Conservation (phyloP, 1,284 basidiomycete genomes). For the Ceratobasidium papillatum region DNA sequence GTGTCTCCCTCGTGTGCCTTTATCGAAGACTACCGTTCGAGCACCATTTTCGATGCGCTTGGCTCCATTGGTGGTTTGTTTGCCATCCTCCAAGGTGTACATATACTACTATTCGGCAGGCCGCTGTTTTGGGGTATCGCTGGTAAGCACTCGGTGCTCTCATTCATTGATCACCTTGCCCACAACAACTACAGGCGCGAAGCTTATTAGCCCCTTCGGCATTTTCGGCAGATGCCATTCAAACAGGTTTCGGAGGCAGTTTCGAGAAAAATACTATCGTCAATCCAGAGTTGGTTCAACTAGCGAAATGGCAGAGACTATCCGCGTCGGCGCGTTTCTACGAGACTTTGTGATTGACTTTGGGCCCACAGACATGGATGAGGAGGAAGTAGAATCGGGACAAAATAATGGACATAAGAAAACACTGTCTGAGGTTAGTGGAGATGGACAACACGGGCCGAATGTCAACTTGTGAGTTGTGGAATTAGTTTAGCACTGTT, state of each 20-base stretch:
- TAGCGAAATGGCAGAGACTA: neutral
- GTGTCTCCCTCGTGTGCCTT: too few species aligned
- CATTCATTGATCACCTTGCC: neutral
- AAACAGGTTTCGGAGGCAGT: neutral
- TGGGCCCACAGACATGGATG: slow-evolving; percentile 11
- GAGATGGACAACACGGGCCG: too few species aligned
- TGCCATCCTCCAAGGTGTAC: neutral
- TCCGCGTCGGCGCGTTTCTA: slow-evolving; percentile 1
- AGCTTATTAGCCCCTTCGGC: slow-evolving; percentile 15
- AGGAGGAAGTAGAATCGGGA: neutral
- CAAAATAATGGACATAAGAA: neutral
- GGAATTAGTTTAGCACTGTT: too few species aligned
- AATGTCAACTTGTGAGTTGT: too few species aligned
- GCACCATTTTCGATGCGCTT: slow-evolving; percentile 1
- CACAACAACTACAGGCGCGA: neutral
- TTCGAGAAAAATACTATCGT: neutral
- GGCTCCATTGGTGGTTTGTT: slow-evolving; percentile 16
- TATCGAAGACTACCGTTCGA: slow-evolving; percentile 13
- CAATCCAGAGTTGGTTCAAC: neutral
- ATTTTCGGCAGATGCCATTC: neutral
- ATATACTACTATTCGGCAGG: slow-evolving; percentile 9
- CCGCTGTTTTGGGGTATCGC: slow-evolving; percentile 23
- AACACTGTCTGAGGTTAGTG: too few species aligned
- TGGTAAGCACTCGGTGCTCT: neutral
- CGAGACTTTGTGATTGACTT: slow-evolving; percentile 15